Evolutionary conservation across 768 basidiomycete genomes (phyloP).

Genomic region (Leccinellum albellum): DNA sequence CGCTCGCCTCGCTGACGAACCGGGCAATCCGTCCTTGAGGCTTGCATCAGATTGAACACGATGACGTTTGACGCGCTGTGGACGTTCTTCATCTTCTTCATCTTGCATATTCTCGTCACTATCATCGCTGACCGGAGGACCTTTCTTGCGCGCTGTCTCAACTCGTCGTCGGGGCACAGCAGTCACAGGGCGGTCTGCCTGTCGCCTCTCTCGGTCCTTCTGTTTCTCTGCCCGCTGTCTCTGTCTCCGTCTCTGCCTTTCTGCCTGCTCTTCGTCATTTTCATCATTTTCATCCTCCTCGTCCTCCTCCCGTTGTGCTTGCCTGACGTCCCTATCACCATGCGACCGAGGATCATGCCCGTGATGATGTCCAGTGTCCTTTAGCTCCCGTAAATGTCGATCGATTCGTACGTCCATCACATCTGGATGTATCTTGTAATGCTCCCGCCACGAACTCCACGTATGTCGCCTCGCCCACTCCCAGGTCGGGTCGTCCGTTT

Average conservation of each 20-base stretch:
- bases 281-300: constrained; percentile 6
- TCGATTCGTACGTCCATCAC: constrained; percentile 43
- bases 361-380: constrained; percentile 13
- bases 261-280: constrained; percentile 11
- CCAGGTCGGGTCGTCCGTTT: constrained; percentile 37
- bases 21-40: not conserved
- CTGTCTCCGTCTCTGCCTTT: constrained; percentile 5
- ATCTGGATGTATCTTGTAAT: constrained; percentile 45
- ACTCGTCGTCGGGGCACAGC: not conserved
- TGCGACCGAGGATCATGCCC: constrained; percentile 26
- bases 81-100: constrained; percentile 2
- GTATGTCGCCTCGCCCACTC: constrained; percentile 42
- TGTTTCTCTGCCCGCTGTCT: not conserved
- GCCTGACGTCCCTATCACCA: not conserved
- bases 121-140: not conserved
- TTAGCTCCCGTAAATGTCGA: constrained; percentile 21
- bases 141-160: not conserved
- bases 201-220: not conserved
- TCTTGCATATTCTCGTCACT: not conserved
- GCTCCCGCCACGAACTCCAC: constrained; percentile 61
- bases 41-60: constrained; percentile 8
- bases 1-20: constrained; percentile 2
- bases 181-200: not conserved
- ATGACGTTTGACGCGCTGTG: constrained; percentile 13
- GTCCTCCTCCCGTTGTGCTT: constrained; percentile 2